Percentiles rank a stretch among this genome's conserved stretches.
phyloP scores from a whole-genome alignment of 805 yeast species.

The Metschnikowia gelsemii region DNA sequence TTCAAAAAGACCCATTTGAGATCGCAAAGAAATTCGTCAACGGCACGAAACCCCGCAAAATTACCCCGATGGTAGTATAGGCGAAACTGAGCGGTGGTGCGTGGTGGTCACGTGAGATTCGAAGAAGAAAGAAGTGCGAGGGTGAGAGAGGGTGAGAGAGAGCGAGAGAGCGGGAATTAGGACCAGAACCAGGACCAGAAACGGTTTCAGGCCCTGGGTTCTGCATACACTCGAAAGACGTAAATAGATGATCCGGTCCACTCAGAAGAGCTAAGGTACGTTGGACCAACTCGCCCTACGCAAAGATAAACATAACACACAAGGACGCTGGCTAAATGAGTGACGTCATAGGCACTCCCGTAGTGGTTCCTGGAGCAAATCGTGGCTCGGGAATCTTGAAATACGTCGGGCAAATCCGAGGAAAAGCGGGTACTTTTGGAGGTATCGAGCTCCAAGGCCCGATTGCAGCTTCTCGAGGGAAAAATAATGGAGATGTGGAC shows the following conservation, averaged over 20 bases:
- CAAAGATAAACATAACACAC: background rate
- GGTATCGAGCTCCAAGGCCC: conserved; percentile 84
- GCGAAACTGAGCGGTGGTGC: too few relatives aligned
- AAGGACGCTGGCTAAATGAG: conserved; percentile 20
- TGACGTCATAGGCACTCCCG: conserved; percentile 33
- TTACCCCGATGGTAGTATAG: conserved; percentile 3
- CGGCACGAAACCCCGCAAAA: conserved; percentile 4
- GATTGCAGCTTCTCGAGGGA: conserved; percentile 58
- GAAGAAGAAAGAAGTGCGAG: too few relatives aligned
- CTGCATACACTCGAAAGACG: background rate
- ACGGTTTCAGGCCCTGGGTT: too few relatives aligned
- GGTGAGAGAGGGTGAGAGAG: too few relatives aligned
- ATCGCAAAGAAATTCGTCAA: conserved; percentile 2
- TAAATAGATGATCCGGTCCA: background rate
- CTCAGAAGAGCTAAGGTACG: background rate
- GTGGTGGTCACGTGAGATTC: too few relatives aligned
- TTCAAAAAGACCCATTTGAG: background rate
- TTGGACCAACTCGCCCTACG: too few relatives aligned
- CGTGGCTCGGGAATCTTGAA: conserved; percentile 63
- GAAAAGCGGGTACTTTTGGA: conserved; percentile 73
- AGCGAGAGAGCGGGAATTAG: too few relatives aligned
- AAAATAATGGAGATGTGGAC: conserved; percentile 80
- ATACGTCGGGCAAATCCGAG: conserved; percentile 70
- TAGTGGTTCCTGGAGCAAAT: conserved; percentile 60
- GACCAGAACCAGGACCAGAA: too few relatives aligned